These are phyloP conservation scores for Aspergillus candidus DNA, from an alignment of 2,329 filamentous ascomycete genomes.

Conservation along the genomic window DNA sequence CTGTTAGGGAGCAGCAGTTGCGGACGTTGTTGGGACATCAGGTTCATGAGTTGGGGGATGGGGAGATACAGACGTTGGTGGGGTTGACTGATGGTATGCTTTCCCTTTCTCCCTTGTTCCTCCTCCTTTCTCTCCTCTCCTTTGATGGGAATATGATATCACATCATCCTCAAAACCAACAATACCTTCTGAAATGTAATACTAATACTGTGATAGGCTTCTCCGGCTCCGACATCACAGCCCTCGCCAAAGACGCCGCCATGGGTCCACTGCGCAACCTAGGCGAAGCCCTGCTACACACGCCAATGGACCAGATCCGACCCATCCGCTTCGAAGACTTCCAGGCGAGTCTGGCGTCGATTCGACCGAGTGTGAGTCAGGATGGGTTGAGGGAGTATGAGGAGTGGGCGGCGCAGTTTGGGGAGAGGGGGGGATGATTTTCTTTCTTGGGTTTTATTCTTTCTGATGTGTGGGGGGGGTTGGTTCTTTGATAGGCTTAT, in stretches of 20 bases:
- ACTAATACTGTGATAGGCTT: slow-evolving; percentile 58
- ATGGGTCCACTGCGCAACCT: slow-evolving; percentile 92
- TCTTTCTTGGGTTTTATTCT: background rate
- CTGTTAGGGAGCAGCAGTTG: slow-evolving; percentile 73
- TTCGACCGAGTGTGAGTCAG: slow-evolving; percentile 83
- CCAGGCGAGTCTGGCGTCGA: slow-evolving; percentile 71
- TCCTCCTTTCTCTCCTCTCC: background rate
- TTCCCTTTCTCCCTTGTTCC: background rate
- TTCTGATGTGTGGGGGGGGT: no score
- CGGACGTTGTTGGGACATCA: slow-evolving; percentile 76
- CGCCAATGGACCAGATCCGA: slow-evolving; percentile 89
- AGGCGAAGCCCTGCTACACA: slow-evolving; percentile 81
- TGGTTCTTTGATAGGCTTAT: background rate
- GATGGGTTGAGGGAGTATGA: slow-evolving; percentile 83
- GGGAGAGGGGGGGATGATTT: slow-evolving; percentile 71
- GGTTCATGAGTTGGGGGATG: slow-evolving; percentile 68
- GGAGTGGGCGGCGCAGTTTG: slow-evolving; percentile 89
- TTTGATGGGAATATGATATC: no score
- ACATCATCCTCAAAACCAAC: no score
- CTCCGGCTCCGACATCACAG: slow-evolving; percentile 93
- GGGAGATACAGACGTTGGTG: slow-evolving; percentile 70
- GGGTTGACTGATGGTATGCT: slow-evolving; percentile 68
- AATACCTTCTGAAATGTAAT: background rate
- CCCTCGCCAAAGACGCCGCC: slow-evolving; percentile 91
- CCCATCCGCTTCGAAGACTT: slow-evolving; percentile 82